phyloP scores from a whole-genome alignment of 495 filamentous ascomycete genomes.

The Penicillium robsamsonii region DNA sequence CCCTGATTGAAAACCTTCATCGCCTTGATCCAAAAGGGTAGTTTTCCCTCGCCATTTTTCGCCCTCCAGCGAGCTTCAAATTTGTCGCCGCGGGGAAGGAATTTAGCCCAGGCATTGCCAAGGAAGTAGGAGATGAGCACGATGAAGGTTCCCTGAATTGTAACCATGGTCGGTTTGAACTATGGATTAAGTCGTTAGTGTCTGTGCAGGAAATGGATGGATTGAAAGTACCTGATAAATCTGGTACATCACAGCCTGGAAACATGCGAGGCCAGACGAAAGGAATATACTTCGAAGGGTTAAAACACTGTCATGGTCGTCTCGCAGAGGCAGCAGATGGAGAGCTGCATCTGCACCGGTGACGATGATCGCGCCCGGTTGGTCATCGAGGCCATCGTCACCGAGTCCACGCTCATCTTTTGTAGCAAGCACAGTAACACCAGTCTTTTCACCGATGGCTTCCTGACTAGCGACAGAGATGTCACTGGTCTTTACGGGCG shows the following conservation, averaged over 20 bases:
- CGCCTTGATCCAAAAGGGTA: constrained; percentile 17
- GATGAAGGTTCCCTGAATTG: constrained; percentile 35
- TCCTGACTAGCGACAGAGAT: neutral
- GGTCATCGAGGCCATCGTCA: neutral
- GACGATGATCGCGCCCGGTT: constrained; percentile 26
- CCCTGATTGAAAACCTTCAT: constrained; percentile 34
- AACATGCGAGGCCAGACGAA: constrained; percentile 42
- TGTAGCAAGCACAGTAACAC: neutral
- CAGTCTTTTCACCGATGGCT: neutral
- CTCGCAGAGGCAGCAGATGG: constrained; percentile 43
- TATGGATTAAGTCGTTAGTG: constrained; percentile 6
- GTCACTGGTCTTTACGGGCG: neutral
- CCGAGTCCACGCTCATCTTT: neutral
- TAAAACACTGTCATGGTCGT: constrained; percentile 44
- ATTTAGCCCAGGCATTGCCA: constrained; percentile 39
- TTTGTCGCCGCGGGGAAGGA: constrained; percentile 42
- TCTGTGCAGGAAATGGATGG: neutral
- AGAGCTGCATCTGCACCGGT: constrained; percentile 30
- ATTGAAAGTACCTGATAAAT: constrained; percentile 38
- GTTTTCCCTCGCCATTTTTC: constrained; percentile 23
- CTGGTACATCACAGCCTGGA: constrained; percentile 50
- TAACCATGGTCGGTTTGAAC: constrained; percentile 34
- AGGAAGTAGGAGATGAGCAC: constrained; percentile 44
- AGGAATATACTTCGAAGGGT: constrained; percentile 48
- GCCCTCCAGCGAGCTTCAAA: constrained; percentile 30